Conservation (phyloP, 345 rosid genomes). For the Salix caprea region DNA sequence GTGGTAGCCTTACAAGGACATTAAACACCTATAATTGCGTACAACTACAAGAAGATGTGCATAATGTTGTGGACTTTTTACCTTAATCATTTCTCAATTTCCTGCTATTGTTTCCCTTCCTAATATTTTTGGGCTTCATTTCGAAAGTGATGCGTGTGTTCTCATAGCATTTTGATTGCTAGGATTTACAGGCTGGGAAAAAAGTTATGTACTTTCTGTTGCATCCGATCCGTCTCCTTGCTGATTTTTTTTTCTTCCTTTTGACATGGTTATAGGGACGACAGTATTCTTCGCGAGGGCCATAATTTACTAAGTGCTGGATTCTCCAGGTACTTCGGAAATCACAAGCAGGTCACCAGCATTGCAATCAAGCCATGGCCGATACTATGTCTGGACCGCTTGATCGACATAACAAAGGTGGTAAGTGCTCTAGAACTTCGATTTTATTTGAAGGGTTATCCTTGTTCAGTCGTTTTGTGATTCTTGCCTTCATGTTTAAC, state of each 20-base stretch:
- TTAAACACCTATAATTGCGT: too few relatives aligned
- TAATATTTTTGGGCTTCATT: neutral
- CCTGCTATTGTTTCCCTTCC: neutral
- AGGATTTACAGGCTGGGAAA: neutral
- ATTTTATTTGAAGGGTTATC: neutral
- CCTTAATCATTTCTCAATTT: neutral
- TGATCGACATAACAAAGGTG: constrained; percentile 40
- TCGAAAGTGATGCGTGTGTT: neutral
- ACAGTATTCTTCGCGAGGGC: neutral
- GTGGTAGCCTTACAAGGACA: neutral
- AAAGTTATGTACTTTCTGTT: neutral
- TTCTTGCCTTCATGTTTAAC: neutral
- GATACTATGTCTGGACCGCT: constrained; percentile 40
- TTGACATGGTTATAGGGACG: neutral
- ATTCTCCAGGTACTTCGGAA: constrained; percentile 1
- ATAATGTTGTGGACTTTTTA: neutral
- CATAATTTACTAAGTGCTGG: constrained; percentile 7
- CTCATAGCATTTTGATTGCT: neutral
- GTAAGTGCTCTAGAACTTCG: constrained; percentile 14
- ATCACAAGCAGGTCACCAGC: constrained; percentile 9
- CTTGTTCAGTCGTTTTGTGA: neutral
- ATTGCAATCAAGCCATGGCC: constrained; percentile 35
- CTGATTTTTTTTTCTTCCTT: neutral
- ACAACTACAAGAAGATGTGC: neutral
- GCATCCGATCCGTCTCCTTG: neutral